Conservation (phyloP, 2,329 filamentous ascomycete species). For the Apiospora sp. region DNA sequence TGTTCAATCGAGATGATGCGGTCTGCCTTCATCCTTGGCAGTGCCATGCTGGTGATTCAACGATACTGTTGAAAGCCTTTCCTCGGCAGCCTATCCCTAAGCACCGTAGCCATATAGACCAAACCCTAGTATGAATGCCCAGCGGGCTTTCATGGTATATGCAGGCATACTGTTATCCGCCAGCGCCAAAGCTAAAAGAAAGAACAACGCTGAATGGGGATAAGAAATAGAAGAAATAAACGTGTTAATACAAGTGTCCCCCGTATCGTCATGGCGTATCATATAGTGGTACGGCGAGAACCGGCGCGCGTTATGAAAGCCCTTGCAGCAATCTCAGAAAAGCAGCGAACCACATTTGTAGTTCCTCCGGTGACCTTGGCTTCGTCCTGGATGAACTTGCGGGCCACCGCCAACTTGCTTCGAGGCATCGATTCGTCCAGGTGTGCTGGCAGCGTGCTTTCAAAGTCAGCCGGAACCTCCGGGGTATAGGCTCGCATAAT, state of each 20-base stretch:
- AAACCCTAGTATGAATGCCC: not conserved
- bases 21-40: not conserved
- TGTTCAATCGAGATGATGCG: not conserved
- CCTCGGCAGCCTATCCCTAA: not conserved
- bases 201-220: constrained; percentile 10
- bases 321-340: constrained; percentile 71
- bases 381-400: constrained; percentile 74
- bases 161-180: constrained; percentile 10
- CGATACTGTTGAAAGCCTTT: not conserved
- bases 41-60: not conserved
- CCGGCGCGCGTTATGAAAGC: constrained; percentile 62
- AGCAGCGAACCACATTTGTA: constrained; percentile 75
- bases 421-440: constrained; percentile 72
- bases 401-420: constrained; percentile 72
- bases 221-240: not conserved
- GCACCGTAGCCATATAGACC: not conserved
- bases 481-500: constrained; percentile 79
- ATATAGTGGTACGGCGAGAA: constrained; percentile 26
- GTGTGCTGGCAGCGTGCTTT: constrained; percentile 63
- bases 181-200: constrained; percentile 22
- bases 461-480: constrained; percentile 66
- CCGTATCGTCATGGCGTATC: constrained; percentile 6
- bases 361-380: constrained; percentile 71
- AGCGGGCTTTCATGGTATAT: constrained; percentile 1
- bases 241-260: not conserved